Conservation (phyloP, 345 rosid species). For the Linum trigynum region DNA sequence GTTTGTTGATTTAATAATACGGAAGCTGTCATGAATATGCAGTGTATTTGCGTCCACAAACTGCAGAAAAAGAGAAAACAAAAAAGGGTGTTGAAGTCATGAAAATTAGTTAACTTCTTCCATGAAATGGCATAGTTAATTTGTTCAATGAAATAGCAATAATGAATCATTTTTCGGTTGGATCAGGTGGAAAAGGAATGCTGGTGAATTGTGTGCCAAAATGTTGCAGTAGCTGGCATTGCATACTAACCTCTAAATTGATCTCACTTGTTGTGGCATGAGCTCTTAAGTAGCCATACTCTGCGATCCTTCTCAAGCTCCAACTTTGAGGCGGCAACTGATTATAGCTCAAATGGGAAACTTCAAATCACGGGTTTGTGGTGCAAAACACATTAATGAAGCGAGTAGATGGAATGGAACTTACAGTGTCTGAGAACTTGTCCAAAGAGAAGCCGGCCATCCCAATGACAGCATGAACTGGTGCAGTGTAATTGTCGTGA, state of each 20-base stretch:
- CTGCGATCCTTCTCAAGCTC: constrained; percentile 44
- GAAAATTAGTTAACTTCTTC: too few species aligned
- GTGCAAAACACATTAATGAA: not conserved
- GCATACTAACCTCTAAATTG: constrained; percentile 34
- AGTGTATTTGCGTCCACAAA: constrained; percentile 33
- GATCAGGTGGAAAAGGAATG: not conserved
- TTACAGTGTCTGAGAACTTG: constrained; percentile 27
- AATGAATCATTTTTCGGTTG: not conserved
- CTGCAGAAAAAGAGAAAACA: constrained; percentile 24
- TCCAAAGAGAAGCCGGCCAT: constrained; percentile 60
- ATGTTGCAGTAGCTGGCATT: too few species aligned
- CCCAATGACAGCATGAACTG: constrained; percentile 53
- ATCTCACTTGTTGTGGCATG: constrained; percentile 38
- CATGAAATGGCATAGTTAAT: too few species aligned
- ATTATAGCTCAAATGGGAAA: not conserved
- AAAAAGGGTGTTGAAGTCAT: too few species aligned
- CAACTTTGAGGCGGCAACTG: constrained; percentile 25
- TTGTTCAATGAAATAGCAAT: too few species aligned
- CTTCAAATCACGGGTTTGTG: not conserved
- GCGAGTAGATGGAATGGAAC: not conserved
- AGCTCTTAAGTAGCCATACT: constrained; percentile 42
- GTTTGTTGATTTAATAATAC: constrained; percentile 22
- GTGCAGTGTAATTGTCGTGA: constrained; percentile 45
- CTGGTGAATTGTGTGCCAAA: too few species aligned
- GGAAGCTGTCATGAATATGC: constrained; percentile 38